A percentile compares a stretch with the other conserved stretches of the same genome.
These are phyloP conservation scores for Tetrahymena borealis DNA, from an alignment of 73 alveolate genomes.

Conservation along the genomic window DNA sequence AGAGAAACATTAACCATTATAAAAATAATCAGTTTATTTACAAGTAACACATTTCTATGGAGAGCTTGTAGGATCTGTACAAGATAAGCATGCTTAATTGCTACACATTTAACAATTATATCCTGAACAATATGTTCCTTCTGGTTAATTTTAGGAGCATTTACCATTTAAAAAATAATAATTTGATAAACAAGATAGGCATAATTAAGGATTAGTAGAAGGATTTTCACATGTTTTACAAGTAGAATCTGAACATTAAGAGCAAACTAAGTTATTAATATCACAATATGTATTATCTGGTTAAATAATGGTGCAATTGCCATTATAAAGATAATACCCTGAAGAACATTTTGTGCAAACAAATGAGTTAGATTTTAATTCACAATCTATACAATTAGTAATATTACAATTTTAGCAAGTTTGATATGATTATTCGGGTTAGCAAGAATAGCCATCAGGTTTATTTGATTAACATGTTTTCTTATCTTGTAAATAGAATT, in stretches of 20 bases:
- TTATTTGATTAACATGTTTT: background rate
- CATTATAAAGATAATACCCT: background rate
- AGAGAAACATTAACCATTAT: background rate
- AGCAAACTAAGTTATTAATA: background rate
- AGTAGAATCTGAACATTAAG: background rate
- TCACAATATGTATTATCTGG: background rate
- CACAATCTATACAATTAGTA: background rate
- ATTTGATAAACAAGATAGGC: background rate
- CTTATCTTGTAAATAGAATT: background rate
- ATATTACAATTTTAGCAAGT: background rate
- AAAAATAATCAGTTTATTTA: background rate
- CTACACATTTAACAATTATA: background rate
- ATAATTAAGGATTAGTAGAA: background rate
- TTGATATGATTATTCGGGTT: background rate
- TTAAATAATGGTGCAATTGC: background rate
- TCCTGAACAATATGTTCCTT: too few relatives aligned
- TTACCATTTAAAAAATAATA: background rate
- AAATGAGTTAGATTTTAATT: background rate
- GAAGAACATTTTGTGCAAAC: background rate
- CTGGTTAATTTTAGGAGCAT: too few relatives aligned
- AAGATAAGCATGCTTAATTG: background rate
- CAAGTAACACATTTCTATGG: background rate
- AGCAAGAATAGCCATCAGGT: background rate
- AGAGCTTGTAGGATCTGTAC: background rate
- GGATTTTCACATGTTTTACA: background rate